Percentiles rank a stretch among this genome's conserved stretches.
Evolutionary conservation across 108 stramenopile genomes (phyloP).

Genomic region (Fragilaria crotonensis): DNA sequence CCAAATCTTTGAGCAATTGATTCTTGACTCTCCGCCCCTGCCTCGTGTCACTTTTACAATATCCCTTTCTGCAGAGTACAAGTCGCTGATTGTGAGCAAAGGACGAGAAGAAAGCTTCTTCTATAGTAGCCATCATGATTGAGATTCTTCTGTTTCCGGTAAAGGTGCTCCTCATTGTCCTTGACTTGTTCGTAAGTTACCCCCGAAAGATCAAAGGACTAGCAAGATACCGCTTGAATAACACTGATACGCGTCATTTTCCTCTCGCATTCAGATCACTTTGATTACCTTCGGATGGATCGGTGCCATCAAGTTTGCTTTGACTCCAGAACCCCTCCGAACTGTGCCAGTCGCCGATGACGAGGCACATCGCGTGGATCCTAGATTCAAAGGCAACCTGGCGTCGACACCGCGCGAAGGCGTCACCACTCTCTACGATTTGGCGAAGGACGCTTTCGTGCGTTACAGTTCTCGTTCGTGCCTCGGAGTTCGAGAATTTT

Average conservation of each 20-base stretch:
- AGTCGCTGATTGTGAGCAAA: too few relatives aligned
- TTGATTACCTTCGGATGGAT: constrained; percentile 78
- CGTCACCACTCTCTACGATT: constrained; percentile 63
- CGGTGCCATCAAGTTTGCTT: constrained; percentile 47
- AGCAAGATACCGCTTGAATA: background rate
- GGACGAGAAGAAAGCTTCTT: too few relatives aligned
- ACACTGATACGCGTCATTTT: background rate
- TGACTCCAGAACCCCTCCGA: constrained; percentile 39
- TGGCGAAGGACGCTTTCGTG: constrained; percentile 37
- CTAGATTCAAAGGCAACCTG: constrained; percentile 38
- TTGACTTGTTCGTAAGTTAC: constrained; percentile 72
- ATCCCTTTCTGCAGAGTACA: too few relatives aligned
- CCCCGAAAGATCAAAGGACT: background rate
- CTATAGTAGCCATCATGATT: too few relatives aligned
- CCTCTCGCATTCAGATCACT: constrained; percentile 37
- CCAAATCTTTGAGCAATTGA: too few relatives aligned
- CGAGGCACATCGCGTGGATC: constrained; percentile 55
- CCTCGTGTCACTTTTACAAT: too few relatives aligned
- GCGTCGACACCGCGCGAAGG: constrained; percentile 39
- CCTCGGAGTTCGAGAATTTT: constrained; percentile 70
- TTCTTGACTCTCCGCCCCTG: too few relatives aligned
- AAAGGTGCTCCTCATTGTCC: constrained; percentile 63
- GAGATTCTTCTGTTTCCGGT: constrained; percentile 54
- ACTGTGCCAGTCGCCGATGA: constrained; percentile 65
- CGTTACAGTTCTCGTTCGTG: constrained; percentile 32